phyloP scores from a whole-genome alignment of 2,329 filamentous ascomycete genomes.

The Fusarium burgessii region DNA sequence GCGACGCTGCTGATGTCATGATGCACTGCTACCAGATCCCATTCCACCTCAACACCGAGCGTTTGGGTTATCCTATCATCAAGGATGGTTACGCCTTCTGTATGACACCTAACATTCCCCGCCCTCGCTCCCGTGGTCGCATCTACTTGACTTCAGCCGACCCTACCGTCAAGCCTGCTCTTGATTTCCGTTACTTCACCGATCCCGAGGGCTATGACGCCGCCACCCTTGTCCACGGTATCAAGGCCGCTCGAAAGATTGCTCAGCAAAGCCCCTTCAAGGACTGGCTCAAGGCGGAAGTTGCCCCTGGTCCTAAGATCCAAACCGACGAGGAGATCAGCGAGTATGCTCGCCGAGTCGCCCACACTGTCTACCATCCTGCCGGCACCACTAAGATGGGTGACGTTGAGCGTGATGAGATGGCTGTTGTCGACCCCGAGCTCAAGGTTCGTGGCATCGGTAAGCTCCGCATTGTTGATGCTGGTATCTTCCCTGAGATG shows the following conservation, averaged over 20 bases:
- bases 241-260: conserved; percentile 81
- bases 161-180: conserved; percentile 80
- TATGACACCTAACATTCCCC: conserved; percentile 93
- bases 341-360: conserved; percentile 83
- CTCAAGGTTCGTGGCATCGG: conserved; percentile 79
- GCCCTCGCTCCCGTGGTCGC: conserved; percentile 80
- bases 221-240: conserved; percentile 80
- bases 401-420: conserved; percentile 72
- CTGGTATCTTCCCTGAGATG: conserved; percentile 90
- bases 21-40: conserved; percentile 98
- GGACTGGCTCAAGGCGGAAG: conserved; percentile 84
- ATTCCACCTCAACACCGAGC: conserved; percentile 86
- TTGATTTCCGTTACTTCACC: conserved; percentile 92
- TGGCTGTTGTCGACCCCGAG: conserved; percentile 83
- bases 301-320: conserved; percentile 79
- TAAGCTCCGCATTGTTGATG: conserved; percentile 84
- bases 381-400: conserved; percentile 94
- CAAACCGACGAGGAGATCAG: conserved; percentile 83
- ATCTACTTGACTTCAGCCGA: conserved; percentile 82
- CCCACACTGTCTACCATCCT: conserved; percentile 92
- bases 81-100: conserved; percentile 85
- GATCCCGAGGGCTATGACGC: conserved; percentile 88
- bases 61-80: conserved; percentile 75
- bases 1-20: conserved; percentile 87
- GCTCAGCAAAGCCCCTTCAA: conserved; percentile 82